Conservation (phyloP, 2,329 filamentous ascomycete genomes). For the Raffaelea arxii region DNA sequence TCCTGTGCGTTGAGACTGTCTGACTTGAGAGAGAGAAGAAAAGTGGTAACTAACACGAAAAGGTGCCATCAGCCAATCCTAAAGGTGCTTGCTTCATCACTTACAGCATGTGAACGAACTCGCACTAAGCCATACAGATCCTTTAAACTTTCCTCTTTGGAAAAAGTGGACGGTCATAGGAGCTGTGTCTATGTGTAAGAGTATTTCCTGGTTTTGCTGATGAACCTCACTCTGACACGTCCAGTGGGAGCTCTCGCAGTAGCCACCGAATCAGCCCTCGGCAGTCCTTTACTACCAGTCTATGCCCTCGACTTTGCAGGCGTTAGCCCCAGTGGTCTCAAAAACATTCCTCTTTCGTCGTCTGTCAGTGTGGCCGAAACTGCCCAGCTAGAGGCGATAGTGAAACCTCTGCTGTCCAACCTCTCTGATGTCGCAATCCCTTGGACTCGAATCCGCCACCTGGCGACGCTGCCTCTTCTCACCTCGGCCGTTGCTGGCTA, state of each 20-base stretch:
- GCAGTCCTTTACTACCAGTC: slow-evolving; percentile 20
- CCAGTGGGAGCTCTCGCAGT: slow-evolving; percentile 17
- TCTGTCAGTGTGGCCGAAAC: no score
- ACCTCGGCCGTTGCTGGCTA: slow-evolving; percentile 25
- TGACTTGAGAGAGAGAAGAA: not conserved
- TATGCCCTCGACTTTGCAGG: slow-evolving; percentile 25
- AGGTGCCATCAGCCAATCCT: slow-evolving; percentile 11
- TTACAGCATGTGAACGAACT: not conserved
- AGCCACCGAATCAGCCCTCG: slow-evolving; percentile 19
- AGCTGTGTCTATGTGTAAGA: slow-evolving; percentile 18
- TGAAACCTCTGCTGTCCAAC: no score
- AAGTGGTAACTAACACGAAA: not conserved
- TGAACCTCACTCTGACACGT: slow-evolving; percentile 3
- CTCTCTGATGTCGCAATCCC: no score
- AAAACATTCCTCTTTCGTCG: no score
- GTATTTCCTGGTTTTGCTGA: slow-evolving; percentile 11
- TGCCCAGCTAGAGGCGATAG: no score
- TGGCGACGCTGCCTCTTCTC: slow-evolving; percentile 24
- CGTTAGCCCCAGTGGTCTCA: slow-evolving; percentile 19
- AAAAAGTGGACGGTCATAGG: slow-evolving; percentile 22
- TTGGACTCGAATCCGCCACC: no score
- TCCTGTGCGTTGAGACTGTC: slow-evolving; percentile 2
- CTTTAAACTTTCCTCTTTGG: slow-evolving; percentile 21
- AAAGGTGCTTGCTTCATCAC: not conserved
- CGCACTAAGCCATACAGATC: slow-evolving; percentile 16